phyloP scores from a whole-genome alignment of 106 monocot species.

The Narthecium ossifragum region DNA sequence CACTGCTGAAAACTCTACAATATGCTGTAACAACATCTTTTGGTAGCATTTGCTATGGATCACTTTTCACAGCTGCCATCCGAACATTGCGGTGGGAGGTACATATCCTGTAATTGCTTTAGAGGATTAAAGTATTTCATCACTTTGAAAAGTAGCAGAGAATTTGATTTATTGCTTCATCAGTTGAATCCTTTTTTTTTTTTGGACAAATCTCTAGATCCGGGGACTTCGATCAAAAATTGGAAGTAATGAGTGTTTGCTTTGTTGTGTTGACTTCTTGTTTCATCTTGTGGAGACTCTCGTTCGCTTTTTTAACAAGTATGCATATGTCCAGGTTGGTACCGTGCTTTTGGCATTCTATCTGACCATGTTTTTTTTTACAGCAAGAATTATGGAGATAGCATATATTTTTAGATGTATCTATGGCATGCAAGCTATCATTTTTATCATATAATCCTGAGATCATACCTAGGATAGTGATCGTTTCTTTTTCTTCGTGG shows the following conservation, averaged over 20 bases:
- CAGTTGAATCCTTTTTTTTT: too few relatives aligned
- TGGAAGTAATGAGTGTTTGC: conserved; percentile 91
- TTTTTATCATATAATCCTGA: too few relatives aligned
- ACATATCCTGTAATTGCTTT: neutral
- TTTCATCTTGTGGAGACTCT: conserved; percentile 98
- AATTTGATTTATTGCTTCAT: neutral
- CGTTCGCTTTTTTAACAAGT: conserved; percentile 98
- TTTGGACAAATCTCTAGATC: conserved; percentile 52
- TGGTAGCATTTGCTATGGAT: conserved; percentile 99
- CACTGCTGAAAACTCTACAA: conserved; percentile 57
- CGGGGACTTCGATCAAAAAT: conserved; percentile 91
- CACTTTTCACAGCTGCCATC: conserved; percentile 97
- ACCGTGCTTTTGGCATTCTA: conserved; percentile 5
- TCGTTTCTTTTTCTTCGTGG: too few relatives aligned
- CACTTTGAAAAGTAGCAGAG: neutral
- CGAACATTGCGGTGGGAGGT: conserved; percentile 97
- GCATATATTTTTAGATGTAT: too few relatives aligned
- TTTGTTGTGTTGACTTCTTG: conserved; percentile 95
- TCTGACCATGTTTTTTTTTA: neutral
- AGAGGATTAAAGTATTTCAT: neutral
- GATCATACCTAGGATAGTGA: too few relatives aligned
- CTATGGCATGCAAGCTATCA: too few relatives aligned
- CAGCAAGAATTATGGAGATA: too few relatives aligned
- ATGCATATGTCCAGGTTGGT: conserved; percentile 96
- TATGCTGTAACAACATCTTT: conserved; percentile 90